phyloP scores from a whole-genome alignment of 129 eudicot genomes.

The Logfia minima region DNA sequence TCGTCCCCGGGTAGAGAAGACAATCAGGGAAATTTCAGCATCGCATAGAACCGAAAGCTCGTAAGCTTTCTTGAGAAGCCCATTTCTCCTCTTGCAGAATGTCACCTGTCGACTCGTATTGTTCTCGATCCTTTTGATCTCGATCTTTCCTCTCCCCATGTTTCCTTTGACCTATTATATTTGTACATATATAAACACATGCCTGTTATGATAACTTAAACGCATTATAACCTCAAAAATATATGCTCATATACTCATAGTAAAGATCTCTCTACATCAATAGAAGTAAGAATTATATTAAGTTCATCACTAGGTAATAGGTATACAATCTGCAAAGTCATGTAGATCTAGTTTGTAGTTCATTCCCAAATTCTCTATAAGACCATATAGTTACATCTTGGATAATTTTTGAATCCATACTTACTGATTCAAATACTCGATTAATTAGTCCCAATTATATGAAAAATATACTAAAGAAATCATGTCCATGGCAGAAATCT shows the following conservation, averaged over 20 bases:
- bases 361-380: background rate
- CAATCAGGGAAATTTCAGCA: constrained; percentile 56
- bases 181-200: background rate
- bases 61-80: constrained; percentile 56
- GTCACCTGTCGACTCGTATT: constrained; percentile 40
- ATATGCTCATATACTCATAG: background rate
- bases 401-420: background rate
- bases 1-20: constrained; percentile 44
- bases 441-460: background rate
- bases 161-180: background rate
- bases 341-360: background rate
- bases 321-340: background rate
- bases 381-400: background rate
- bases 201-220: background rate
- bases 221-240: background rate
- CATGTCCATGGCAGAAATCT: background rate
- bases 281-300: background rate
- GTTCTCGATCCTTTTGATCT: constrained; percentile 52
- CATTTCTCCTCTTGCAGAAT: constrained; percentile 38
- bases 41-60: constrained; percentile 60
- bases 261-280: background rate
- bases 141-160: constrained; percentile 55
- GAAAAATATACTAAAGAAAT: background rate
- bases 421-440: background rate
- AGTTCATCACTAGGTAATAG: background rate